These are phyloP conservation scores for Zea mays DNA, from an alignment of 176 grass and related monocot genomes.

Conservation along the genomic window DNA sequence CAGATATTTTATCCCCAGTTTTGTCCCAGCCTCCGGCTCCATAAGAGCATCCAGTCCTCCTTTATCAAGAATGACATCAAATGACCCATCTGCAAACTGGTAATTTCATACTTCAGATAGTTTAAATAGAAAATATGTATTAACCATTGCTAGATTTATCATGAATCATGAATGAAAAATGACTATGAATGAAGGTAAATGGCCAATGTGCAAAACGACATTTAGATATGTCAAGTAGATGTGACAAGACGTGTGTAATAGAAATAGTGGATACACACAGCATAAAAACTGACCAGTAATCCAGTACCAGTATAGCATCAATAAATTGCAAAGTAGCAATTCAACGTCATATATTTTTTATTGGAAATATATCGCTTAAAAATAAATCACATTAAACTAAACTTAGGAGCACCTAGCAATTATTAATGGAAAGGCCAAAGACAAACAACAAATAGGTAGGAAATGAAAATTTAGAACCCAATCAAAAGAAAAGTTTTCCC, in stretches of 20 bases:
- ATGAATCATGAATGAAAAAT: background rate
- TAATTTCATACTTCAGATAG: constrained; percentile 26
- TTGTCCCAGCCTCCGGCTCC: constrained; percentile 78
- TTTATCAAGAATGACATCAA: constrained; percentile 91
- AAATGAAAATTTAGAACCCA: background rate
- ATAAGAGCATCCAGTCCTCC: constrained; percentile 97
- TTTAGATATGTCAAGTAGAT: constrained; percentile 26
- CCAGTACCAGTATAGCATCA: constrained; percentile 18
- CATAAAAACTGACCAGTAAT: constrained; percentile 35
- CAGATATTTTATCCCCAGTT: constrained; percentile 85
- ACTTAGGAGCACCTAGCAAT: background rate
- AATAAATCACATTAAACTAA: background rate
- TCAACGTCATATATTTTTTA: constrained; percentile 2
- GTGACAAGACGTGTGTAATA: background rate
- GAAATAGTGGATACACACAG: background rate
- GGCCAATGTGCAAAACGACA: constrained; percentile 60
- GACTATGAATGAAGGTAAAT: constrained; percentile 51
- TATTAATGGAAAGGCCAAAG: background rate
- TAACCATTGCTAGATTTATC: constrained; percentile 13
- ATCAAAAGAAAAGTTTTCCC: background rate
- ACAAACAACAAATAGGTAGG: background rate
- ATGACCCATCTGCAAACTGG: constrained; percentile 82
- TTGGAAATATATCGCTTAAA: background rate
- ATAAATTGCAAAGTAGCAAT: constrained; percentile 51
- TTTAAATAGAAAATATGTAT: constrained; percentile 12